A percentile compares a stretch with the other conserved stretches of the same genome.
phyloP scores from a whole-genome alignment of 1,139 yeast species.

The Nematodospora anomalae region DNA sequence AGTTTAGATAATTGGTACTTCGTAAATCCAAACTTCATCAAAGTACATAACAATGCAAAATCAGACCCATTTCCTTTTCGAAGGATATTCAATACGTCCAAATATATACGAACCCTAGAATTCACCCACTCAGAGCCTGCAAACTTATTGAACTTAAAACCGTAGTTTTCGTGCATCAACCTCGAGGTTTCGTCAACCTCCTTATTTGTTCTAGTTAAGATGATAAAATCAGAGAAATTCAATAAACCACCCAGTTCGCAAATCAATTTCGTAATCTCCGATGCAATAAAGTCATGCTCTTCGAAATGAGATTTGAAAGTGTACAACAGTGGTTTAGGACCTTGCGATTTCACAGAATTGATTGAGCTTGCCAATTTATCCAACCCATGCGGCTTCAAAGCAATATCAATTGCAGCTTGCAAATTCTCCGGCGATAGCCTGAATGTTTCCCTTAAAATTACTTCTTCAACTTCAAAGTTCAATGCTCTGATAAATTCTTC shows the following conservation, averaged over 20 bases:
- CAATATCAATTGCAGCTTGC: constrained; percentile 35
- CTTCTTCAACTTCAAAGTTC: constrained; percentile 23
- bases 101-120: constrained; percentile 47
- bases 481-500: constrained; percentile 25
- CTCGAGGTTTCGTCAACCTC: constrained; percentile 48
- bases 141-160: constrained; percentile 44
- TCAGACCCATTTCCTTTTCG: constrained; percentile 33
- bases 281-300: constrained; percentile 41
- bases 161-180: constrained; percentile 36
- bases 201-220: constrained; percentile 55
- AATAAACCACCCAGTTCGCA: constrained; percentile 43
- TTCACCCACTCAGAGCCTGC: constrained; percentile 55
- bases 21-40: constrained; percentile 21
- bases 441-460: constrained; percentile 50
- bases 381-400: background rate
- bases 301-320: constrained; percentile 26
- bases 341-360: constrained; percentile 21
- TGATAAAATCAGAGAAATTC: constrained; percentile 52
- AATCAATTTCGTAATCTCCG: constrained; percentile 14
- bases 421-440: constrained; percentile 60
- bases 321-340: constrained; percentile 34
- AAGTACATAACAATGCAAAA: constrained; percentile 31
- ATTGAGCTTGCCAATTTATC: constrained; percentile 5
- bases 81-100: constrained; percentile 50
- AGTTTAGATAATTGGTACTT: constrained; percentile 2